phyloP scores from a whole-genome alignment of 169 alveolate genomes.

The Eimeria necatrix region DNA sequence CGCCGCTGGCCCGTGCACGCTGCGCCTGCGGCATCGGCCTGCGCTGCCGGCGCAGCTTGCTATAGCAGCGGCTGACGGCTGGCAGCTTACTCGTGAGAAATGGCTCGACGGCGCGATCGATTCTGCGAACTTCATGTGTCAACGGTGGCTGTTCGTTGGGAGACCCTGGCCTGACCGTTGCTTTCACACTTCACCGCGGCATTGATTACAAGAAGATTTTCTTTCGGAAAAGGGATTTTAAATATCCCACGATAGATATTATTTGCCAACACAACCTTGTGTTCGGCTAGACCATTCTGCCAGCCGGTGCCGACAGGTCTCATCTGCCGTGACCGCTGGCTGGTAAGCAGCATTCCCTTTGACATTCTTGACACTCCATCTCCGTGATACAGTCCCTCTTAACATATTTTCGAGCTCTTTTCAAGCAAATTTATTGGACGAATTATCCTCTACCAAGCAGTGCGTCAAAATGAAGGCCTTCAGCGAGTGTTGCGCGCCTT shows the following conservation, averaged over 20 bases:
- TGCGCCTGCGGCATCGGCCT: slow-evolving; percentile 68
- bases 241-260: slow-evolving; percentile 46
- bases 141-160: slow-evolving; percentile 52
- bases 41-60: slow-evolving; percentile 60
- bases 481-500: slow-evolving; percentile 73
- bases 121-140: slow-evolving; percentile 40
- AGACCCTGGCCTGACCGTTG: slow-evolving; percentile 31
- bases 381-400: neutral
- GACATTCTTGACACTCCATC: neutral
- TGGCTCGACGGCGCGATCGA: slow-evolving; percentile 64
- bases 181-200: slow-evolving; percentile 50
- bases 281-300: slow-evolving; percentile 62
- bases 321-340: slow-evolving; percentile 60
- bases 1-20: slow-evolving; percentile 24
- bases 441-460: neutral
- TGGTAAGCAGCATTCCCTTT: slow-evolving; percentile 10
- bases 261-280: slow-evolving; percentile 66
- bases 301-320: slow-evolving; percentile 76
- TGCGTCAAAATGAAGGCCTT: slow-evolving; percentile 42
- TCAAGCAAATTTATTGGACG: neutral
- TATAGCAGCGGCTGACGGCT: slow-evolving; percentile 34
- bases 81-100: slow-evolving; percentile 47
- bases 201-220: neutral
- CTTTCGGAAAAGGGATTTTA: neutral
- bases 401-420: neutral